phyloP scores from a whole-genome alignment of 2,329 filamentous ascomycete species.

The Trichoderma breve region DNA sequence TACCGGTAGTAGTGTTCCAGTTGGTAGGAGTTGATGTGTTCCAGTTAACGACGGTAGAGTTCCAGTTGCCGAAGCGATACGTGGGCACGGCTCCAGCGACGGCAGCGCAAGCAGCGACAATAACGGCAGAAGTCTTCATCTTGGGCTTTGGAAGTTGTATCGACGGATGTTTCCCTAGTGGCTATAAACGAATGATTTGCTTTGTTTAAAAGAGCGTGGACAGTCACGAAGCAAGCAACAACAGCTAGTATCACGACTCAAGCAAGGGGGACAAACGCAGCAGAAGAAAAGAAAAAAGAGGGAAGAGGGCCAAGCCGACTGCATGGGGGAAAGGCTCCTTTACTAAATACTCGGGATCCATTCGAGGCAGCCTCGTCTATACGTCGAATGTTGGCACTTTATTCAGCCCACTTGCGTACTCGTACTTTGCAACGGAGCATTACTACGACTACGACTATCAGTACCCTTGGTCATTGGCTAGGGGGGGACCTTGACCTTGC shows the following conservation, averaged over 20 bases:
- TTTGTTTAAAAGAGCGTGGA: background rate
- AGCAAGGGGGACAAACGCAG: conserved; percentile 3
- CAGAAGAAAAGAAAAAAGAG: background rate
- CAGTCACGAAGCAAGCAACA: background rate
- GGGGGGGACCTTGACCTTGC: background rate
- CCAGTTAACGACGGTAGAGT: background rate
- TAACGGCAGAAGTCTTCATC: conserved; percentile 15
- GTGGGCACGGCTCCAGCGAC: background rate
- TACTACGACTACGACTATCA: conserved; percentile 1
- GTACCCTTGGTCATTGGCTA: conserved; percentile 1
- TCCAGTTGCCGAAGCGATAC: background rate
- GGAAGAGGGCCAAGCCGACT: background rate
- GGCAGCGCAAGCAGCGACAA: conserved; percentile 12
- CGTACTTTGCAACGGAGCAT: conserved; percentile 1
- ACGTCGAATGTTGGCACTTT: background rate
- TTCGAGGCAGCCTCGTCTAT: background rate
- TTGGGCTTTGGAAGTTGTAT: background rate
- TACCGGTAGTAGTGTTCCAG: background rate
- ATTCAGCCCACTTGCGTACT: conserved; percentile 12
- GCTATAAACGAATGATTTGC: background rate
- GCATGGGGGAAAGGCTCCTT: background rate
- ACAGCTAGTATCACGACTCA: background rate
- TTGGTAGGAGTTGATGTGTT: background rate
- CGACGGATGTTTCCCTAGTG: background rate
- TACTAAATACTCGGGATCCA: conserved; percentile 10